Base-by-base conservation (phyloP, 352 stramenopile species). In the Phytopythium aichiense region DNA sequence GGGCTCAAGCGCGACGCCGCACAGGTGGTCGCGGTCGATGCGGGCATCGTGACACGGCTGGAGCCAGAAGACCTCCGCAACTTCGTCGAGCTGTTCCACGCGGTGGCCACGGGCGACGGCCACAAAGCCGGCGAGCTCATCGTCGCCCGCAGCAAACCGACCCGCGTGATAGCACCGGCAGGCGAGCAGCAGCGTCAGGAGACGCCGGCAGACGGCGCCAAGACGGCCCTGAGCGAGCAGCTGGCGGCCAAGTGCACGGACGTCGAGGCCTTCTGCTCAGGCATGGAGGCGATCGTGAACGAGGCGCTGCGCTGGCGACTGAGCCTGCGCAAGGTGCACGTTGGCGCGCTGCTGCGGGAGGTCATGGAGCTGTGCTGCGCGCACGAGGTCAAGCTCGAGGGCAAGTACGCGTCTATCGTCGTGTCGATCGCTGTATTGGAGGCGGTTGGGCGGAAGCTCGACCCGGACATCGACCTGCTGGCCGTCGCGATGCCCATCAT, bases 391-490 rank as follows among this genome's bases (percentile, higher is more conserved):
- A 94, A 97, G 64, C 76, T 99, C 22, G 93, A 98, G 67, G 84
- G 90, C 48, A 93, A 95, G 31, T 98, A 98, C 66, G 86, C 97
- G 45, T 98, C 96, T 58, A 96, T 97, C 54, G 90, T 97, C 22
- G 83, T 99, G 45, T 97, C 92, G 7, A 96, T 98, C 59, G 94
- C 94, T 46, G 96, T 98, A 55, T 87, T 98, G 50, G 95, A 98
- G 67, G 93, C 90, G 18, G 81, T 98, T 35, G 94, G 91, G 0
- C 77, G 85, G 12, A 84, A 92, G 33, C 68, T 98, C 9, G 88
- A 98, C 71, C 92, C 92, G 16, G 87, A 97, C 38, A 89, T 98
- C 51, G 75, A 95, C 23, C 84, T 98, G 43, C 67, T 98, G 35
- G 68, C 77, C 13, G 79, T 97, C 2, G 93, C 95, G 4, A 67